Conservation (phyloP, 2,329 filamentous ascomycete species). For the Penicillium polonicum region DNA sequence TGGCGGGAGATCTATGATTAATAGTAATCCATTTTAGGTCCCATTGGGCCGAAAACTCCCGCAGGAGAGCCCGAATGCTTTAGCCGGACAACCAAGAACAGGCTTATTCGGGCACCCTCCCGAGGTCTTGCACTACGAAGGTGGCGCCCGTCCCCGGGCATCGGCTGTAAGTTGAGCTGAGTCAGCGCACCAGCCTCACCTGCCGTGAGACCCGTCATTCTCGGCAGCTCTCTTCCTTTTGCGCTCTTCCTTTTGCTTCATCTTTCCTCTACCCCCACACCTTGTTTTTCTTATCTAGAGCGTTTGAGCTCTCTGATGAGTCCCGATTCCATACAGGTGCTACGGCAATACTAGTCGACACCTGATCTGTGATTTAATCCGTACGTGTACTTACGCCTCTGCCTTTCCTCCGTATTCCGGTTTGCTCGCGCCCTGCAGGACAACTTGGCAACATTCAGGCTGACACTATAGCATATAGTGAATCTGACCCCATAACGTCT, state of each 20-base stretch:
- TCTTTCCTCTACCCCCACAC: constrained; percentile 16
- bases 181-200: constrained; percentile 26
- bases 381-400: constrained; percentile 21
- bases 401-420: constrained; percentile 29
- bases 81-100: constrained; percentile 16
- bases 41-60: constrained; percentile 28
- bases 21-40: constrained; percentile 11
- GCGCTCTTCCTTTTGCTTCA: constrained; percentile 17
- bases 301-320: constrained; percentile 42
- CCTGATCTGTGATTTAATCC: constrained; percentile 30
- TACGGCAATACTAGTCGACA: constrained; percentile 44
- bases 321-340: constrained; percentile 39
- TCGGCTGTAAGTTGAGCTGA: constrained; percentile 25
- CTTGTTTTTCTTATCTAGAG: constrained; percentile 26
- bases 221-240: constrained; percentile 17
- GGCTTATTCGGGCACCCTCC: constrained; percentile 2
- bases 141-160: neutral
- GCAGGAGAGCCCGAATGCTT: constrained; percentile 22
- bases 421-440: constrained; percentile 18
- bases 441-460: constrained; percentile 20
- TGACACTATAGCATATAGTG: neutral
- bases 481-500: constrained; percentile 3
- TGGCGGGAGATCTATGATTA: constrained; percentile 3
- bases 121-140: neutral
- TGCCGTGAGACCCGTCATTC: constrained; percentile 13